Evolutionary conservation across 2,329 filamentous ascomycete genomes (phyloP).

Genomic region (Pleoardoris graminearum): DNA sequence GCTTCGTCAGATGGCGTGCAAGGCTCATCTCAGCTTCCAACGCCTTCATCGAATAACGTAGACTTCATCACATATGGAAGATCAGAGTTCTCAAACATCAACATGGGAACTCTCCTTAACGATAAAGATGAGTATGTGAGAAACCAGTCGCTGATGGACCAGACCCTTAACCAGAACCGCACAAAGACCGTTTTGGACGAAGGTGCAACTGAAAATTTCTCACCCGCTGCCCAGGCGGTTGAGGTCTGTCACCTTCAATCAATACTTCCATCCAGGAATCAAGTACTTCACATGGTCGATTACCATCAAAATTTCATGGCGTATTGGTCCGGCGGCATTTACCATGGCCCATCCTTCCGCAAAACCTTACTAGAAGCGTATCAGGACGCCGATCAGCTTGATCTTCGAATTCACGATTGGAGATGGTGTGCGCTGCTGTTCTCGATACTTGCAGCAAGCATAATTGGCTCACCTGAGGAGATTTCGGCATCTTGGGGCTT

Average conservation of each 20-base stretch:
- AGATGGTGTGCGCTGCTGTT: slow-evolving; percentile 52
- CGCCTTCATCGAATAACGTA: slow-evolving; percentile 14
- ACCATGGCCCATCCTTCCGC: slow-evolving; percentile 45
- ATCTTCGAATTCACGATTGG: slow-evolving; percentile 38
- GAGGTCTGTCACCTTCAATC: slow-evolving; percentile 41
- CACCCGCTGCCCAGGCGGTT: slow-evolving; percentile 27
- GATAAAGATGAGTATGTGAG: slow-evolving; percentile 26
- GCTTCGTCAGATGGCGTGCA: slow-evolving; percentile 1
- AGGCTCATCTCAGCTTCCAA: background rate
- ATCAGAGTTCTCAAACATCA: slow-evolving; percentile 29
- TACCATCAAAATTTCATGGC: slow-evolving; percentile 47
- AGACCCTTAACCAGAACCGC: slow-evolving; percentile 20
- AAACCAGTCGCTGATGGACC: slow-evolving; percentile 20
- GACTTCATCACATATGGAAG: slow-evolving; percentile 29
- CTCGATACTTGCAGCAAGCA: slow-evolving; percentile 49
- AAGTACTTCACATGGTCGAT: slow-evolving; percentile 36
- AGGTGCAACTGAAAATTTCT: slow-evolving; percentile 19
- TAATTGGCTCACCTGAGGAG: slow-evolving; percentile 47
- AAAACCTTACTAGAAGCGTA: slow-evolving; percentile 47
- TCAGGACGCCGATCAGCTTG: slow-evolving; percentile 42
- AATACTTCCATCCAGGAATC: slow-evolving; percentile 38
- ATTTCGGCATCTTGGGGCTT: slow-evolving; percentile 51
- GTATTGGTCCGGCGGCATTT: slow-evolving; percentile 47
- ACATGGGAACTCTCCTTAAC: slow-evolving; percentile 27
- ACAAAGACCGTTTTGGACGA: slow-evolving; percentile 14